Base-by-base conservation (phyloP, 345 rosid species). In the Psidium friedrichsthalianum region DNA sequence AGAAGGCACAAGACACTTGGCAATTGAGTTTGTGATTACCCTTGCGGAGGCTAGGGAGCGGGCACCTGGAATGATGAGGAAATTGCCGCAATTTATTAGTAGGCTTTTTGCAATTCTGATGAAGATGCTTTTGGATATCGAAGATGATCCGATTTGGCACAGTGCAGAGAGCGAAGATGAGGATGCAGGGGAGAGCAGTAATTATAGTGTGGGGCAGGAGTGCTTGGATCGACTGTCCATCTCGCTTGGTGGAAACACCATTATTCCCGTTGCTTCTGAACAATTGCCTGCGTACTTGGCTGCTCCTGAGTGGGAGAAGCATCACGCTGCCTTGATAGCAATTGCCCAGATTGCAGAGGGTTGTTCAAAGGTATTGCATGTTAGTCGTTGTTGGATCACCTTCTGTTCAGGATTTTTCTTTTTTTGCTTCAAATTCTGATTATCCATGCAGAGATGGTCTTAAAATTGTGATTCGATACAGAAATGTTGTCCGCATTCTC, bases 291-390 rank as follows among this genome's bases (percentile, higher is more conserved):
- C 91, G 15, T 96, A 91, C 88, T 90, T 98, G 89, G 93, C 97
- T 86, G 98, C 99, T 55, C 92, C 99, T 2, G 99, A 98, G 86
- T 98, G 99, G 99, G 96, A 96, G 91, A 98, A 98, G 85, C 99
- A 98, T 83, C 99, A 96, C 64, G 99, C 99, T 40, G 96, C 99
- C 5, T 90, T 98, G 87, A 94, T 98, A 88, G 98, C 99, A 1
- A 96, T 98, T 82, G 99, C 99, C 49, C 99, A 98, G 91, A 96
- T 98, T 87, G 99, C 99, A 16, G 99, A 98, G 92, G 99, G 99
- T 88, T 98, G 99, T 86, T 90, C 98, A 10, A 98, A 96, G 99
- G 99, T 96, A 90, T 83, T 69, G 13, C 24, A 8, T 32, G 78
- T 32, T 13, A 18, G 42, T 22, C 24, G 16, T 64, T 32, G 78